These are phyloP conservation scores for Diaporthe batatas DNA, from an alignment of 2,329 filamentous ascomycete species.

Conservation along the genomic window DNA sequence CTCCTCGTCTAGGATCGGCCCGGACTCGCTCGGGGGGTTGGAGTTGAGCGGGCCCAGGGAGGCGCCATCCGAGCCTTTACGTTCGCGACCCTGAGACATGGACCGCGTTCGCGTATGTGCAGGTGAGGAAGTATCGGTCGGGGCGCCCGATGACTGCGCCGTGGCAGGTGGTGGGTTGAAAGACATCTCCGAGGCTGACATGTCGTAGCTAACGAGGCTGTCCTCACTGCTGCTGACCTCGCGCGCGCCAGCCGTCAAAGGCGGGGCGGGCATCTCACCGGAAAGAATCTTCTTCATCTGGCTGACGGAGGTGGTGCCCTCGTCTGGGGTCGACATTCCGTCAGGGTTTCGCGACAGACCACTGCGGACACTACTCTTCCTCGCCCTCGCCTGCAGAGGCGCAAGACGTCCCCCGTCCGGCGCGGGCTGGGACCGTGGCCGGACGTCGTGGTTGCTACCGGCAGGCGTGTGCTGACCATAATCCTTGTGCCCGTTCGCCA, in stretches of 20 bases:
- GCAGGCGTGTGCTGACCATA: conserved; percentile 58
- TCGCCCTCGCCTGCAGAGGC: conserved; percentile 56
- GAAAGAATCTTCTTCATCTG: conserved; percentile 73
- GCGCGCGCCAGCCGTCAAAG: conserved; percentile 61
- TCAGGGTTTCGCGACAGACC: conserved; percentile 59
- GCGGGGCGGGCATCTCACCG: conserved; percentile 59
- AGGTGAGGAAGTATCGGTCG: conserved; percentile 48
- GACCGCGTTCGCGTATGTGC: conserved; percentile 40
- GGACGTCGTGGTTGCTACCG: conserved; percentile 64
- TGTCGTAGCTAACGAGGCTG: conserved; percentile 79
- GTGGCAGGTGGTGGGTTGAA: conserved; percentile 61
- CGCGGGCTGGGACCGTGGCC: conserved; percentile 61
- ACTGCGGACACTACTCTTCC: conserved; percentile 69
- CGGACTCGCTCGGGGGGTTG: conserved; percentile 54
- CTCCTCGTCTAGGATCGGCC: conserved; percentile 49
- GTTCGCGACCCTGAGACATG: conserved; percentile 50
- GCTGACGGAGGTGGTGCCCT: conserved; percentile 69
- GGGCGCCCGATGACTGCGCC: conserved; percentile 50
- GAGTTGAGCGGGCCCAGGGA: conserved; percentile 57
- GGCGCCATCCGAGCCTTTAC: conserved; percentile 47
- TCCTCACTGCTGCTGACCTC: conserved; percentile 67
- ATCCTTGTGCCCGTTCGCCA: conserved; percentile 52
- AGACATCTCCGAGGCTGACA: conserved; percentile 75
- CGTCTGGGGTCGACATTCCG: conserved; percentile 50
- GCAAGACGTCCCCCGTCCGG: conserved; percentile 47